Percentiles rank a stretch among this genome's conserved stretches.
Evolutionary conservation across 2,329 filamentous ascomycete genomes (phyloP).

Genomic region (Trichoderma sp.): DNA sequence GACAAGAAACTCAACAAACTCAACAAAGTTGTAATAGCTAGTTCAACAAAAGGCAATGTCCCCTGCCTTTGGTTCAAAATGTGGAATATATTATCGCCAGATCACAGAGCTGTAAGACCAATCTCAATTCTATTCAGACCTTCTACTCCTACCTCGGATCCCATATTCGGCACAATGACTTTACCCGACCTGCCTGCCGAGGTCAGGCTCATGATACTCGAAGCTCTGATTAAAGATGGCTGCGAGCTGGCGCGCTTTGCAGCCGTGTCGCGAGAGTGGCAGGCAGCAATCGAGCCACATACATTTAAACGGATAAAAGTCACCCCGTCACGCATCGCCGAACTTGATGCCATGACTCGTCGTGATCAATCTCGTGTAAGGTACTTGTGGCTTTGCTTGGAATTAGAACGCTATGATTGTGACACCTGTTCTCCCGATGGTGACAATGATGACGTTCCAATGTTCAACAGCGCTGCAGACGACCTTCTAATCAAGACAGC

Average conservation of each 20-base stretch:
- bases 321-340: conserved; percentile 28
- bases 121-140: neutral
- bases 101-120: neutral
- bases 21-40: too few relatives aligned
- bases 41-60: too few relatives aligned
- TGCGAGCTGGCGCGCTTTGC: conserved; percentile 26
- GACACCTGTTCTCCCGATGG: neutral
- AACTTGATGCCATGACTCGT: conserved; percentile 29
- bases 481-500: conserved; percentile 20
- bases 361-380: conserved; percentile 29
- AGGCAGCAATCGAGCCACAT: conserved; percentile 28
- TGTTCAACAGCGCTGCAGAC: conserved; percentile 10
- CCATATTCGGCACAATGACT: neutral
- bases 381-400: conserved; percentile 26
- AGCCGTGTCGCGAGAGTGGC: conserved; percentile 34
- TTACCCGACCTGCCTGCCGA: neutral
- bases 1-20: too few relatives aligned
- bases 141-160: neutral
- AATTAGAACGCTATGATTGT: conserved; percentile 24
- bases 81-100: too few relatives aligned
- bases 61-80: too few relatives aligned
- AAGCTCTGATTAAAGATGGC: conserved; percentile 24
- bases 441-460: conserved; percentile 4
- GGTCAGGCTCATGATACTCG: conserved; percentile 22
- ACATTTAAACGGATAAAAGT: conserved; percentile 32